Percentiles rank a stretch among this genome's conserved stretches.
Conservation (phyloP, 495 filamentous ascomycete genomes). For the Endocarpon pusillum region DNA sequence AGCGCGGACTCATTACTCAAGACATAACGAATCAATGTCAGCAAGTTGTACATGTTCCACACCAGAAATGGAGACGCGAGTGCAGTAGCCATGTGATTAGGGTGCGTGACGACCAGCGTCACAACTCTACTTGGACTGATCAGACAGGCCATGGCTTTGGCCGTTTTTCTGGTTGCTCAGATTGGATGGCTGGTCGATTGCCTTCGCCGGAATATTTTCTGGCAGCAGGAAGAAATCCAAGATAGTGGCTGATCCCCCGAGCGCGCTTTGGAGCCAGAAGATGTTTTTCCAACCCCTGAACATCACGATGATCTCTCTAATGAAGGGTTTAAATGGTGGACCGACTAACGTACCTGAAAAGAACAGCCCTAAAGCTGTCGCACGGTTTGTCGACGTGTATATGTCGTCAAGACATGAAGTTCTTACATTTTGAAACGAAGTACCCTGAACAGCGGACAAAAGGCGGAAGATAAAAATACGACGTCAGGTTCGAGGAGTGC, state of each 20-base stretch:
- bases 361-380: slow-evolving; percentile 53
- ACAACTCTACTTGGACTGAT: slow-evolving; percentile 46
- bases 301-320: slow-evolving; percentile 52
- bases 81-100: slow-evolving; percentile 45
- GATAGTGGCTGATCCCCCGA: slow-evolving; percentile 38
- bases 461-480: slow-evolving; percentile 55
- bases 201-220: slow-evolving; percentile 48
- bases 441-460: slow-evolving; percentile 55
- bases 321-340: slow-evolving; percentile 51
- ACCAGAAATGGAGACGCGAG: slow-evolving; percentile 43
- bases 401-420: slow-evolving; percentile 48
- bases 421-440: slow-evolving; percentile 48
- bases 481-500: slow-evolving; percentile 45
- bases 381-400: slow-evolving; percentile 46
- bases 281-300: slow-evolving; percentile 51
- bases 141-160: slow-evolving; percentile 36
- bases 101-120: slow-evolving; percentile 36
- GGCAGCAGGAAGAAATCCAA: slow-evolving; percentile 48
- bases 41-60: slow-evolving; percentile 57
- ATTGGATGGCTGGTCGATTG: slow-evolving; percentile 35
- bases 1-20: slow-evolving; percentile 59
- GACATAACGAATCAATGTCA: slow-evolving; percentile 60
- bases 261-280: slow-evolving; percentile 54
- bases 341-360: slow-evolving; percentile 52
- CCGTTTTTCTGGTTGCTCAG: slow-evolving; percentile 29